phyloP scores from a whole-genome alignment of 768 basidiomycete species.

The Suillus variegatus region DNA sequence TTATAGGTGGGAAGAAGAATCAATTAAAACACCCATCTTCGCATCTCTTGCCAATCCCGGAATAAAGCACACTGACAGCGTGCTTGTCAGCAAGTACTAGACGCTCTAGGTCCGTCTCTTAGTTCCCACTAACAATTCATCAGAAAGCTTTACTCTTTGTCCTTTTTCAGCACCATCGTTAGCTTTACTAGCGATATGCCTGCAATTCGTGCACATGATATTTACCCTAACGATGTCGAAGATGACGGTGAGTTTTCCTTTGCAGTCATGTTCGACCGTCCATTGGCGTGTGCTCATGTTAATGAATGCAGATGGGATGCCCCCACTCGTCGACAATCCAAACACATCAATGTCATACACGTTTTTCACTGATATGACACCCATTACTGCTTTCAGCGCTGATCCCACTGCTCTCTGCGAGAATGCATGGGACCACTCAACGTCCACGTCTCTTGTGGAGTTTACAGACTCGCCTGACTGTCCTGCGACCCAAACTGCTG shows the following conservation, averaged over 20 bases:
- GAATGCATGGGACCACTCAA: conserved; percentile 31
- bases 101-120: conserved; percentile 30
- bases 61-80: conserved; percentile 33
- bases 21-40: conserved; percentile 28
- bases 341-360: conserved; percentile 57
- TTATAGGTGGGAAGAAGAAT: conserved; percentile 29
- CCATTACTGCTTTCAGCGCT: conserved; percentile 46
- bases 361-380: conserved; percentile 62
- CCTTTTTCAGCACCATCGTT: background rate
- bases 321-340: conserved; percentile 55
- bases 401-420: conserved; percentile 37
- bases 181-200: conserved; percentile 21
- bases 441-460: conserved; percentile 21
- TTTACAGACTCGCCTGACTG: conserved; percentile 18
- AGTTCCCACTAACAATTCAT: conserved; percentile 10
- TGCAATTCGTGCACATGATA: conserved; percentile 29
- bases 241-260: conserved; percentile 35
- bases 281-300: conserved; percentile 1
- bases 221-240: conserved; percentile 28
- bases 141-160: background rate
- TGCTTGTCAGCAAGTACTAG: conserved; percentile 17
- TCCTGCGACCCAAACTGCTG: conserved; percentile 31
- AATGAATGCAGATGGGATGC: conserved; percentile 44
- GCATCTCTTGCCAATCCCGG: conserved; percentile 36
- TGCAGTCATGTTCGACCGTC: background rate